Evolutionary conservation across 164 flowering plant species (phyloP), one percentile per base, ranked within the genome.

Genomic region (Houttuynia cordata): DNA sequence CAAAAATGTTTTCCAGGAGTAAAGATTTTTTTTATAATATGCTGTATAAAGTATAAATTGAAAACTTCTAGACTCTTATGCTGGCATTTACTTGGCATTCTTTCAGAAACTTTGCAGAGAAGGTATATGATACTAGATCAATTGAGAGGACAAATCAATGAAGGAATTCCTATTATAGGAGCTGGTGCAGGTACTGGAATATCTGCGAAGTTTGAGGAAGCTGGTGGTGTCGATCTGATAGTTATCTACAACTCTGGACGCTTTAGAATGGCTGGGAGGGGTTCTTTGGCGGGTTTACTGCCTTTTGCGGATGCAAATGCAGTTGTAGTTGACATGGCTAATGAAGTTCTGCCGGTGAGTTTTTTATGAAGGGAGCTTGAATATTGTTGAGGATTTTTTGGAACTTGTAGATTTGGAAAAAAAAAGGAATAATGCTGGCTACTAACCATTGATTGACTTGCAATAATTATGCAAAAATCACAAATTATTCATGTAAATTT

Each of bases 271-370:
- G 96, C 98, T 52, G 96, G 98, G 68, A 84, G 97, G 74, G 98
- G 98, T 62, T 93, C 98, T 23, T 80, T 93, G 74, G 91, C 96
- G 18, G 97, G 98, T 53, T 70, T 93, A 59, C 71, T 93, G 73
- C 98, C 97, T 58, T 93, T 86, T 77, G 94, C 96, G 68, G 98
- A 93, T 86, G 98, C 98, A 70, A 93, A 93, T 82, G 96, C 97
- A 0, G 72, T 93, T 53, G 97, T 93, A 34, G 85, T 93, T 75
- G 97, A 93, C 14, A 89, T 93, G 98, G 97, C 94, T 56, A 87
- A 87, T 71, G 98, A 93, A 81, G 96, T 93, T 7, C 68, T 93
- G 69, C 97, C 97, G 15, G 98, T 93, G 75, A 84, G 94, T 78
- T 19, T 14, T 49, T 49, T 49, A 14, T 3, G 9, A 49, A 14